Percentiles rank a stretch among this genome's conserved stretches.
phyloP scores from a whole-genome alignment of 1,284 basidiomycete genomes.

The Lentinula novae-zelandiae region DNA sequence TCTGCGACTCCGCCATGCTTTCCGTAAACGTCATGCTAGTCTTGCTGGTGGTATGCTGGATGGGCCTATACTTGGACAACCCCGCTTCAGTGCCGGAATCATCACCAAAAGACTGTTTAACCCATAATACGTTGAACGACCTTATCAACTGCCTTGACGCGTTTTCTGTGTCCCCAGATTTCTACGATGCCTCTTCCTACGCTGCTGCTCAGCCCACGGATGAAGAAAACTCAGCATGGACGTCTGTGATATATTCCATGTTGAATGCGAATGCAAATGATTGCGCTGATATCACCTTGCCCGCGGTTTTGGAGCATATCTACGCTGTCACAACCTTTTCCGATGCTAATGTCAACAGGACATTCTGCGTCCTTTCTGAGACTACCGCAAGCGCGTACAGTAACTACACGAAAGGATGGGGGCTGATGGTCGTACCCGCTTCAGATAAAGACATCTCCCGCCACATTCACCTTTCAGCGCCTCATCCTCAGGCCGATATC shows the following conservation, averaged over 20 bases:
- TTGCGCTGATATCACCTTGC: slow-evolving; percentile 28
- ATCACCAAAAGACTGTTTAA: slow-evolving; percentile 8
- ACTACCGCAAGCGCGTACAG: slow-evolving; percentile 2
- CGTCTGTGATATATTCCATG: slow-evolving; percentile 23
- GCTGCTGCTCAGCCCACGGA: slow-evolving; percentile 31
- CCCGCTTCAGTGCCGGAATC: not conserved
- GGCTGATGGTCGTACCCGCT: slow-evolving; percentile 32
- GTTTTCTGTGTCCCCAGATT: slow-evolving; percentile 30
- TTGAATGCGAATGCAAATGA: slow-evolving; percentile 27
- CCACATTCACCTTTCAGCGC: slow-evolving; percentile 34
- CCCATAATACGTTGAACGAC: slow-evolving; percentile 1
- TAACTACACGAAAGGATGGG: slow-evolving; percentile 36
- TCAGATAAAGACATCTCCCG: slow-evolving; percentile 7
- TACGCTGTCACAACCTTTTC: slow-evolving; percentile 24
- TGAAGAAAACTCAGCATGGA: slow-evolving; percentile 30
- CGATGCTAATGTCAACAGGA: slow-evolving; percentile 11
- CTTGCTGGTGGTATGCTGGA: not conserved
- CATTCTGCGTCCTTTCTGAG: slow-evolving; percentile 36
- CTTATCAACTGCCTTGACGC: slow-evolving; percentile 16
- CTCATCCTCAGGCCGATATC: slow-evolving; percentile 36
- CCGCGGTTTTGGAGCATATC: slow-evolving; percentile 22
- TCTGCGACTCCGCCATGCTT: not conserved
- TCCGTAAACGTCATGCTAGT: not conserved
- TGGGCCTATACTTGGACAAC: not conserved
- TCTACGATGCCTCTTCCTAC: slow-evolving; percentile 30